Conservation (phyloP, 2,329 filamentous ascomycete species). For the Xylaria multiplex region DNA sequence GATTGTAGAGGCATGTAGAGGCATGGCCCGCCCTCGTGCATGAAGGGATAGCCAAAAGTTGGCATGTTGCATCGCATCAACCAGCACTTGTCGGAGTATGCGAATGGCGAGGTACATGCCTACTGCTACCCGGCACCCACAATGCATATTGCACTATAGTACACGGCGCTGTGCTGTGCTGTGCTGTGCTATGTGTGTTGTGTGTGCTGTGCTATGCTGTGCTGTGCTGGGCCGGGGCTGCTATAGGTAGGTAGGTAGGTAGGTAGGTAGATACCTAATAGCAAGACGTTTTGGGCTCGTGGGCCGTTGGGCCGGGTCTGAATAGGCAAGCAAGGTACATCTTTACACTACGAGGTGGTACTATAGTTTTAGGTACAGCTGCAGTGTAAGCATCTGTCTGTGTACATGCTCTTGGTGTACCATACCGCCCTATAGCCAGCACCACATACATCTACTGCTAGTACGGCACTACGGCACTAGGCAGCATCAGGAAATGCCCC, state of each 20-base stretch:
- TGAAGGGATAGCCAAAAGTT: constrained; percentile 33
- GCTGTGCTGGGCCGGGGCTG: not conserved
- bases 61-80: constrained; percentile 38
- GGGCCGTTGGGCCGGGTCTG: constrained; percentile 35
- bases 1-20: constrained; percentile 18
- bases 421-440: not conserved
- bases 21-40: constrained; percentile 39
- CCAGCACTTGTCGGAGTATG: constrained; percentile 30
- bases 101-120: constrained; percentile 32
- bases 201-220: too few relatives aligned
- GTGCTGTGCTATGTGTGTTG: too few relatives aligned
- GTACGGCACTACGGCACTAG: not conserved
- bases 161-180: constrained; percentile 1
- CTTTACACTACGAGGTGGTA: not conserved
- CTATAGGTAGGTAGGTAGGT: not conserved
- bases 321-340: constrained; percentile 2
- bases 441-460: too few relatives aligned
- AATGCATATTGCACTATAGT: constrained; percentile 1
- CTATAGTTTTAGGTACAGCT: not conserved
- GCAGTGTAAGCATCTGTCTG: not conserved
- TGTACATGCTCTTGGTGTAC: too few relatives aligned
- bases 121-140: constrained; percentile 7
- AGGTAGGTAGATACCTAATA: constrained; percentile 19
- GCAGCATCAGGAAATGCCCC: constrained; percentile 34
- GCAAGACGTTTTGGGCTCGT: constrained; percentile 19